phyloP scores from a whole-genome alignment of 2,329 filamentous ascomycete species.

The Fusarium nisikadoi region DNA sequence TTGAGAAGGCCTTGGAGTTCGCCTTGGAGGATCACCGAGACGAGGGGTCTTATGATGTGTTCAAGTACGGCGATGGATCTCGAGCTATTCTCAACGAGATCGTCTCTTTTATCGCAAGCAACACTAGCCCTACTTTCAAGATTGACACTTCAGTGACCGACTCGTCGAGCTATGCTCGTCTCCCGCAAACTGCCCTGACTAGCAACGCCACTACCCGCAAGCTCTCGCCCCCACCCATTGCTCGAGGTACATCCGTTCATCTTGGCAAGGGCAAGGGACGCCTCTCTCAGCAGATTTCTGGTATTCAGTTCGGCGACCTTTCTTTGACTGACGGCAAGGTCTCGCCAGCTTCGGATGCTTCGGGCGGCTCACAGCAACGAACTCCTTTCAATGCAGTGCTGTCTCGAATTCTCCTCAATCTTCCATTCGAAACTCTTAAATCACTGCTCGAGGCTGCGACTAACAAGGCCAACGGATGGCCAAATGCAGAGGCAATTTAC shows the following conservation, averaged over 20 bases:
- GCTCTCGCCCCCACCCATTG: constrained; percentile 44
- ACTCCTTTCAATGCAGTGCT: constrained; percentile 60
- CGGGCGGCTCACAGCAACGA: constrained; percentile 40
- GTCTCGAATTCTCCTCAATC: constrained; percentile 74
- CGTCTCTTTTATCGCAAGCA: constrained; percentile 68
- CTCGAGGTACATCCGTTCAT: constrained; percentile 52
- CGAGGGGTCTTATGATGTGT: constrained; percentile 55
- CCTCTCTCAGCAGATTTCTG: constrained; percentile 65
- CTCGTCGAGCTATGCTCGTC: constrained; percentile 53
- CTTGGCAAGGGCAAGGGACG: constrained; percentile 51
- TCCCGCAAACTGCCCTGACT: constrained; percentile 43
- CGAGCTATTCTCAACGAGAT: constrained; percentile 65
- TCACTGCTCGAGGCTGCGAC: constrained; percentile 69
- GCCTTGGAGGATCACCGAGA: constrained; percentile 56
- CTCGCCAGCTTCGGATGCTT: constrained; percentile 46
- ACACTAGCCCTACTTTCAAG: constrained; percentile 69
- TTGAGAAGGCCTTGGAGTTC: constrained; percentile 71
- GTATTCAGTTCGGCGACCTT: constrained; percentile 78
- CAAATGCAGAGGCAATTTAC: constrained; percentile 58
- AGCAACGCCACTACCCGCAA: constrained; percentile 20
- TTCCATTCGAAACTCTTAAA: constrained; percentile 75
- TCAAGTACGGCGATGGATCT: constrained; percentile 63
- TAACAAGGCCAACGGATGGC: constrained; percentile 62
- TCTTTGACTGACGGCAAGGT: constrained; percentile 50
- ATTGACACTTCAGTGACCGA: constrained; percentile 60